Evolutionary conservation across 176 grass and related monocot genomes (phyloP).

Genomic region (Eleusine coracana): DNA sequence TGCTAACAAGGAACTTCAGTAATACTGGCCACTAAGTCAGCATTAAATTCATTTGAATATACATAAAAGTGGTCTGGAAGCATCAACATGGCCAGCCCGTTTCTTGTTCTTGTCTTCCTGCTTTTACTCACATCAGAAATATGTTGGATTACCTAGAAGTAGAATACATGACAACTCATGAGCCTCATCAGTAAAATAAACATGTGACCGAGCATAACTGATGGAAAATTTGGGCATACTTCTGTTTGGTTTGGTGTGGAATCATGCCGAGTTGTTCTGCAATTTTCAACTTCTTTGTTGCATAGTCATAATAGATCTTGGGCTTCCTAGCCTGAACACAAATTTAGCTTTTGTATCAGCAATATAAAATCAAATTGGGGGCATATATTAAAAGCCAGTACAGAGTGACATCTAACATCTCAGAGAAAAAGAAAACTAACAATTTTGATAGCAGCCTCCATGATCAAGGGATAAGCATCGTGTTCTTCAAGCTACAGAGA

Average conservation of each 20-base stretch:
- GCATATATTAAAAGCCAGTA: not conserved
- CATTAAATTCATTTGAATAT: no score
- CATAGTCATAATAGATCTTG: slow-evolving; percentile 20
- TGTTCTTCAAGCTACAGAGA: not conserved
- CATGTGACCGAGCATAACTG: not conserved
- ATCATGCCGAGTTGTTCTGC: slow-evolving; percentile 24
- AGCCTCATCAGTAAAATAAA: no score
- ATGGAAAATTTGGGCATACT: slow-evolving; percentile 1
- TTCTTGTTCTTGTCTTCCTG: no score
- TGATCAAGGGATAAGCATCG: not conserved
- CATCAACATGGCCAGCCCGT: no score
- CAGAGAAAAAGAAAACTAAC: slow-evolving; percentile 18
- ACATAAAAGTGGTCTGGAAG: no score
- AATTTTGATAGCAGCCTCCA: not conserved
- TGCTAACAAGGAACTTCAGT: no score
- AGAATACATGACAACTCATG: no score
- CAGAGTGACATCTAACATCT: not conserved
- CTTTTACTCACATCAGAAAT: no score
- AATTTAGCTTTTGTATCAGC: slow-evolving; percentile 18
- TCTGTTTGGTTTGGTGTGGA: not conserved
- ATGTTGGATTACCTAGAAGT: no score
- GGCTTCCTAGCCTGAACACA: not conserved
- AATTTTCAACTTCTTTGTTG: slow-evolving; percentile 31
- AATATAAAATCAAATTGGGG: not conserved
- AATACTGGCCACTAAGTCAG: no score